Base-by-base conservation (phyloP, 768 basidiomycete species). In the Cyathus striatus region DNA sequence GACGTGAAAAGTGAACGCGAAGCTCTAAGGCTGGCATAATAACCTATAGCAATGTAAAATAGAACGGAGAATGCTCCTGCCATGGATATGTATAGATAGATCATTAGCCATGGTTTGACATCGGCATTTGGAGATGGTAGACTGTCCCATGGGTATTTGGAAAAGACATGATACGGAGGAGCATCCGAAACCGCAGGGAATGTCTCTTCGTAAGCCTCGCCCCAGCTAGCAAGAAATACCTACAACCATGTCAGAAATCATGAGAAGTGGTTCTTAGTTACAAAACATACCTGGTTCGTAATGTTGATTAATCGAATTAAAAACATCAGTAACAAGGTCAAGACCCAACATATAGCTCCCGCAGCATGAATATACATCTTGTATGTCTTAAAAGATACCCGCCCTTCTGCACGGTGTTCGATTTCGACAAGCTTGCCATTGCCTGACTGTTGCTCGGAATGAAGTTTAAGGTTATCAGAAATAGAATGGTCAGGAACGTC, bases 141-240 rank as follows among this genome's bases (percentile, higher is more conserved):
- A 21, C 51, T 47, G 27, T 66, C 62, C 74, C 75, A 75, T 12
- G 73, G 73, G 47, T 65, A 63, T 3, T 45, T 44, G 18, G 56
- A 22, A n/a, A 58, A 35, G 23, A 55, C 40, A 12, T 45, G 47
- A 26, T 49, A 22, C 7, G 49, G n/a, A 24, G 44, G 39, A 12
- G 55, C 44, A 20, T 13, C 21, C 13, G 10, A 37, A 13, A 37
- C 10, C 3, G 47, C 30, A 17, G 45, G 49, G 51, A 53, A 52
- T 10, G 59, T 53, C 36, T 61, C 49, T 56, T 74, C 61, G 47
- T 84, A 85, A 10, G 83, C 82, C 54, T 83, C 81, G 7, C 81
- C 78, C 83, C 83, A 86, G 26, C 65, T 66, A 4, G 83, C 79
- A 16, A 86, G 65, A 56, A 80, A 86, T 18, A 84, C 66, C 81